Evolutionary conservation across 164 flowering plant genomes (phyloP).

Genomic region (Dillenia turbinata): DNA sequence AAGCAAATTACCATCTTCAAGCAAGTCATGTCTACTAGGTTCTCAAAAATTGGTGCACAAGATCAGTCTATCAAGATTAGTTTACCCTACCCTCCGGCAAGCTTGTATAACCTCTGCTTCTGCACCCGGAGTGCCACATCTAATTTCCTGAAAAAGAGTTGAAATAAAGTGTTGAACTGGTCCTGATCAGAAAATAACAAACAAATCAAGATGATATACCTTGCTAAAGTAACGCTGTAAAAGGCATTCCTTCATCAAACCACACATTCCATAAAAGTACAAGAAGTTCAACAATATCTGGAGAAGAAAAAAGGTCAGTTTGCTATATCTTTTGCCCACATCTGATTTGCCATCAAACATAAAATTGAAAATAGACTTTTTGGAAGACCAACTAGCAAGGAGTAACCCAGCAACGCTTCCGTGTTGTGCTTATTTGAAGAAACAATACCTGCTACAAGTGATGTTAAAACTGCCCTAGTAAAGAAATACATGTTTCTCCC

Average conservation of each 20-base stretch:
- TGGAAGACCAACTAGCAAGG: too few relatives aligned
- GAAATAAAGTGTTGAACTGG: not conserved
- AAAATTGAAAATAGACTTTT: too few relatives aligned
- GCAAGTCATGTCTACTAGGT: too few relatives aligned
- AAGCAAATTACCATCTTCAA: too few relatives aligned
- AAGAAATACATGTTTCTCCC: too few relatives aligned
- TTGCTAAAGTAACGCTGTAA: conserved; percentile 74
- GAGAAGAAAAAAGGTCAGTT: not conserved
- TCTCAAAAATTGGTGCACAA: too few relatives aligned
- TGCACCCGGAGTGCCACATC: conserved; percentile 20
- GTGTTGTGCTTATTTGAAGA: too few relatives aligned
- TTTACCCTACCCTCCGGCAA: conserved; percentile 26
- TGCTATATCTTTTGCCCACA: not conserved
- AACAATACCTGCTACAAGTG: too few relatives aligned
- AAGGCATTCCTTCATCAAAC: conserved; percentile 49
- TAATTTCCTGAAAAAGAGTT: conserved; percentile 23
- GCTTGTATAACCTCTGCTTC: conserved; percentile 28
- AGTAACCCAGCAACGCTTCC: too few relatives aligned
- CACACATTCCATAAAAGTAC: conserved; percentile 76
- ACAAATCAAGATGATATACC: conserved; percentile 27
- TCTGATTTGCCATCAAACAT: too few relatives aligned
- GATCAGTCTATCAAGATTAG: too few relatives aligned
- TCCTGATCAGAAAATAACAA: not conserved
- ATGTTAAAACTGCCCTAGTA: too few relatives aligned
- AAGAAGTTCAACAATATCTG: conserved; percentile 61